These are phyloP conservation scores for Teratosphaeria viscida DNA, from an alignment of 2,329 filamentous ascomycete genomes.

Conservation along the genomic window DNA sequence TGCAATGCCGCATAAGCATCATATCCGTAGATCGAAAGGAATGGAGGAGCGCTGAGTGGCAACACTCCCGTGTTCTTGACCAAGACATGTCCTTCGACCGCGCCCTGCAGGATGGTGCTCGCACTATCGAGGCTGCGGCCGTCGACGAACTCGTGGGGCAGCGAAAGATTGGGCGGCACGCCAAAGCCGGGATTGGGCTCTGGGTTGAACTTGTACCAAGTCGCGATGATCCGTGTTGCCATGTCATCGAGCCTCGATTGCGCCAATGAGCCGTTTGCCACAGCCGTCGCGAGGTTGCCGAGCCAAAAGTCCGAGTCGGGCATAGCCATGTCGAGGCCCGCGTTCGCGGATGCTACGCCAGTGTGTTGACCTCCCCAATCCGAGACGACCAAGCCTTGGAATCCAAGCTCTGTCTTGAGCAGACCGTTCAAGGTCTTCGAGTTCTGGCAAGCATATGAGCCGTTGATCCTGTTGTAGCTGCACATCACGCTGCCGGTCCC, in stretches of 20 bases:
- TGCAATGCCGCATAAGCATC: constrained; percentile 55
- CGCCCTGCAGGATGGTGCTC: constrained; percentile 61
- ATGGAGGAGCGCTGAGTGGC: constrained; percentile 52
- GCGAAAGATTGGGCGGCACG: constrained; percentile 50
- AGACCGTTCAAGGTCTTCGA: constrained; percentile 63
- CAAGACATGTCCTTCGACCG: constrained; percentile 71
- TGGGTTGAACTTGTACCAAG: constrained; percentile 51
- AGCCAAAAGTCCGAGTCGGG: constrained; percentile 47
- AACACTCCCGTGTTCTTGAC: constrained; percentile 73
- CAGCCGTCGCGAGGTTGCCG: constrained; percentile 72
- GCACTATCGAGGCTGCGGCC: constrained; percentile 64
- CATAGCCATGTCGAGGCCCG: constrained; percentile 79
- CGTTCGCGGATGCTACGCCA: constrained; percentile 54
- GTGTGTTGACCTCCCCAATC: constrained; percentile 64
- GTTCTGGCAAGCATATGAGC: constrained; percentile 71
- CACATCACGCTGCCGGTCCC: constrained; percentile 41
- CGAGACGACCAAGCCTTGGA: constrained; percentile 67
- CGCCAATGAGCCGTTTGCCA: constrained; percentile 81
- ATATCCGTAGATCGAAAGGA: constrained; percentile 70
- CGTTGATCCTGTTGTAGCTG: constrained; percentile 69
- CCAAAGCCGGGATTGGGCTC: constrained; percentile 49
- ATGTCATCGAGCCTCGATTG: constrained; percentile 77
- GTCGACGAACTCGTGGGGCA: constrained; percentile 70
- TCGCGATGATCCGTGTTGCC: constrained; percentile 67
- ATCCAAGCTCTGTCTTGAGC: constrained; percentile 68